These are phyloP conservation scores for Selenicereus undatus DNA, from an alignment of 148 eudicot species.

Conservation along the genomic window DNA sequence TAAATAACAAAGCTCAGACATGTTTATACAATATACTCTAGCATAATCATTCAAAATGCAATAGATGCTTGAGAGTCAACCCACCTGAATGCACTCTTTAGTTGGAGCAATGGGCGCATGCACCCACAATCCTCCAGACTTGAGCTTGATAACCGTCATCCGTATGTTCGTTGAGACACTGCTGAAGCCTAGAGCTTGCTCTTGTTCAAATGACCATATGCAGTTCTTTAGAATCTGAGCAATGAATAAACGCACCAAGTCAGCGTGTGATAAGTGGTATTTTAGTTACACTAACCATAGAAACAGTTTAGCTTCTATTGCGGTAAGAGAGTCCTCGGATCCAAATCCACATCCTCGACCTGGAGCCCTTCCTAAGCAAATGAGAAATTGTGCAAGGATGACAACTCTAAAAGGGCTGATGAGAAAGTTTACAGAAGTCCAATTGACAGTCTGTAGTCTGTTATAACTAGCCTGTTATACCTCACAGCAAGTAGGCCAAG, in stretches of 20 bases:
- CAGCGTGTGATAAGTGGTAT: background rate
- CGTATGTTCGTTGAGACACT: conserved; percentile 94
- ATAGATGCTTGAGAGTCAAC: background rate
- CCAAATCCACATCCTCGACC: background rate
- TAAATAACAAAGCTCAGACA: background rate
- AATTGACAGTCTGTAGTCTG: no score
- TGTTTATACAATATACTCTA: background rate
- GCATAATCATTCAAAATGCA: background rate
- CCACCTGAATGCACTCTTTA: conserved; percentile 91
- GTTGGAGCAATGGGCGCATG: conserved; percentile 99
- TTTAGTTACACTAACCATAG: background rate
- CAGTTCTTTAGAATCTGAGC: conserved; percentile 69
- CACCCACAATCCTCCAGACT: conserved; percentile 94
- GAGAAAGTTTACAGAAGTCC: no score
- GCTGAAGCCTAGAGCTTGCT: conserved; percentile 97
- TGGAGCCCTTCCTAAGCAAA: no score
- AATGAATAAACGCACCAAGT: background rate
- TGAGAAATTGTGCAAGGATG: no score
- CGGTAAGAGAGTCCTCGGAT: background rate
- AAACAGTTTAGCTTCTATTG: background rate
- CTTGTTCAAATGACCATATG: conserved; percentile 97
- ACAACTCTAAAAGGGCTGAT: no score
- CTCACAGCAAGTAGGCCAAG: no score
- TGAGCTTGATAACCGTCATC: conserved; percentile 97
- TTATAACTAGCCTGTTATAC: no score